Percentiles rank a stretch among this genome's conserved stretches.
These are phyloP conservation scores for Eimeria brunetti DNA, from an alignment of 169 alveolate species.

Conservation along the genomic window DNA sequence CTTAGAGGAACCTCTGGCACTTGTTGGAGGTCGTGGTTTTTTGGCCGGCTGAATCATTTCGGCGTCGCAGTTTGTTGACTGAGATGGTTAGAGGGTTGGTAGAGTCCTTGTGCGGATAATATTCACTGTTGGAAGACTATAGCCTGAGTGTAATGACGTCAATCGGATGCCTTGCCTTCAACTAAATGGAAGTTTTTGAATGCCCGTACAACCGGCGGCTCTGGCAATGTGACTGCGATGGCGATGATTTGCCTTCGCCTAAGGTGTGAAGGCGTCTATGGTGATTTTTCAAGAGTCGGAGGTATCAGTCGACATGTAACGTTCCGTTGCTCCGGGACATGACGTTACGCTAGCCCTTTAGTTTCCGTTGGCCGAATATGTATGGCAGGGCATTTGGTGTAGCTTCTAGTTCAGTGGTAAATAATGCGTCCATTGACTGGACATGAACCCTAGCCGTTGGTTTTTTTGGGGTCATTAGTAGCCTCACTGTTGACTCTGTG, in stretches of 20 bases:
- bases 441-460: neutral
- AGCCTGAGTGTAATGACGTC: too few relatives aligned
- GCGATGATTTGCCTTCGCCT: too few relatives aligned
- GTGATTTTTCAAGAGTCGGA: too few relatives aligned
- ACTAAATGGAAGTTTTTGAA: too few relatives aligned
- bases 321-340: too few relatives aligned
- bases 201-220: too few relatives aligned
- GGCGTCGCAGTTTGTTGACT: neutral
- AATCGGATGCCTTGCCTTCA: too few relatives aligned
- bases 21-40: neutral
- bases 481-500: neutral
- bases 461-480: neutral
- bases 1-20: neutral
- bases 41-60: neutral
- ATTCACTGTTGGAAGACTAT: neutral
- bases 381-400: neutral
- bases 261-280: too few relatives aligned
- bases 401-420: neutral
- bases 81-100: neutral
- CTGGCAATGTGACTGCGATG: neutral
- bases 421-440: neutral
- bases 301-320: too few relatives aligned
- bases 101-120: neutral
- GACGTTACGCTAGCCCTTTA: too few relatives aligned
- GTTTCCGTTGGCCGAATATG: neutral